A percentile compares a stretch with the other conserved stretches of the same genome.
phyloP scores from a whole-genome alignment of 768 basidiomycete genomes.

The Mycena polygramma region DNA sequence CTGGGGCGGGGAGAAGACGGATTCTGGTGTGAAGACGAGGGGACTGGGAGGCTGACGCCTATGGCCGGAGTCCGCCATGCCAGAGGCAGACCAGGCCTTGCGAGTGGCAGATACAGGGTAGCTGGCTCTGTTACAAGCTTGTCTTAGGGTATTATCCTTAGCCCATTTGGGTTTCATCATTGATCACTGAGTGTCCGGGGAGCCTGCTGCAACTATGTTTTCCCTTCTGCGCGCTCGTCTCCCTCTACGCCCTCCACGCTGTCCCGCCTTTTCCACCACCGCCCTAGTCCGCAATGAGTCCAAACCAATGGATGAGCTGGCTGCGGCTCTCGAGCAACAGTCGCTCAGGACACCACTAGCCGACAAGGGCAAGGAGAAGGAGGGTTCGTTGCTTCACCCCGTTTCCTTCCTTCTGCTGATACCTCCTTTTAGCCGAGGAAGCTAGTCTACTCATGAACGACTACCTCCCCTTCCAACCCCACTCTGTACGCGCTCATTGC shows the following conservation, averaged over 20 bases:
- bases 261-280: conserved; percentile 10
- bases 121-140: conserved; percentile 29
- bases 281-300: conserved; percentile 16
- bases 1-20: conserved; percentile 65
- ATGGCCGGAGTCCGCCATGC: conserved; percentile 66
- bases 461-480: conserved; percentile 40
- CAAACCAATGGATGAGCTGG: background rate
- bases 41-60: conserved; percentile 81
- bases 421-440: background rate
- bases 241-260: conserved; percentile 2
- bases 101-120: conserved; percentile 42
- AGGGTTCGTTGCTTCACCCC: background rate
- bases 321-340: background rate
- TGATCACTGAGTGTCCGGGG: conserved; percentile 30
- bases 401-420: background rate
- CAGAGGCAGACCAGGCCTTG: conserved; percentile 39
- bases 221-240: conserved; percentile 15
- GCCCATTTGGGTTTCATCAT: too few species aligned
- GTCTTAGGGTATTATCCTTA: too few species aligned
- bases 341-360: background rate
- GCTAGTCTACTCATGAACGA: conserved; percentile 11
- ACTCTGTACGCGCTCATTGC: conserved; percentile 36
- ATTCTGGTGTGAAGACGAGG: conserved; percentile 81
- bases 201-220: conserved; percentile 32
- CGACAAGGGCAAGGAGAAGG: background rate